Conservation (phyloP, 805 yeast genomes). For the Yarrowia sp. region DNA sequence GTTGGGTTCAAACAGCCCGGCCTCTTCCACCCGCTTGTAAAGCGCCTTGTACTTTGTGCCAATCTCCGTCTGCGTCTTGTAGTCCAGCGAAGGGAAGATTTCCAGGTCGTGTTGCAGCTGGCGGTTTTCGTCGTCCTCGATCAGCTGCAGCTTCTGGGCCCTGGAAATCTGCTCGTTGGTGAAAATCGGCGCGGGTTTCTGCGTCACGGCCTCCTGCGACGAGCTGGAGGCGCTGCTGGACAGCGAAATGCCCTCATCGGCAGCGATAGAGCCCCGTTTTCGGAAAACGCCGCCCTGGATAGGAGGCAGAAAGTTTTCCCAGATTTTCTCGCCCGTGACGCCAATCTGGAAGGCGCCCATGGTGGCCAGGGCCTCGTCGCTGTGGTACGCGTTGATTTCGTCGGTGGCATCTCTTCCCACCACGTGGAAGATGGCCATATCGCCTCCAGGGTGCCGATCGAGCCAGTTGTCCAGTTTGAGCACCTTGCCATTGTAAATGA, state of each 20-base stretch:
- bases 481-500: constrained; percentile 67
- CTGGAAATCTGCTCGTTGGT: constrained; percentile 53
- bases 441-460: constrained; percentile 85
- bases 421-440: constrained; percentile 80
- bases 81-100: constrained; percentile 69
- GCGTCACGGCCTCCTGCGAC: constrained; percentile 43
- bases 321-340: constrained; percentile 58
- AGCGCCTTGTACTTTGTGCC: constrained; percentile 65
- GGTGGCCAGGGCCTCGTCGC: constrained; percentile 59
- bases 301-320: constrained; percentile 85
- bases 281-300: constrained; percentile 77
- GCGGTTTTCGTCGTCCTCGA: constrained; percentile 64
- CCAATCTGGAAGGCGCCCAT: constrained; percentile 74
- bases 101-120: constrained; percentile 63
- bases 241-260: constrained; percentile 29
- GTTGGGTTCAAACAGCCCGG: constrained; percentile 73
- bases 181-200: constrained; percentile 33
- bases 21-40: constrained; percentile 60
- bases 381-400: constrained; percentile 86
- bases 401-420: constrained; percentile 90
- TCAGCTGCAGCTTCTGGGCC: constrained; percentile 44
- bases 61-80: constrained; percentile 65
- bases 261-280: constrained; percentile 40
- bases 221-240: constrained; percentile 40
- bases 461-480: constrained; percentile 76